phyloP scores from a whole-genome alignment of 306 rosid genomes.

The Cucurbita pepo region DNA sequence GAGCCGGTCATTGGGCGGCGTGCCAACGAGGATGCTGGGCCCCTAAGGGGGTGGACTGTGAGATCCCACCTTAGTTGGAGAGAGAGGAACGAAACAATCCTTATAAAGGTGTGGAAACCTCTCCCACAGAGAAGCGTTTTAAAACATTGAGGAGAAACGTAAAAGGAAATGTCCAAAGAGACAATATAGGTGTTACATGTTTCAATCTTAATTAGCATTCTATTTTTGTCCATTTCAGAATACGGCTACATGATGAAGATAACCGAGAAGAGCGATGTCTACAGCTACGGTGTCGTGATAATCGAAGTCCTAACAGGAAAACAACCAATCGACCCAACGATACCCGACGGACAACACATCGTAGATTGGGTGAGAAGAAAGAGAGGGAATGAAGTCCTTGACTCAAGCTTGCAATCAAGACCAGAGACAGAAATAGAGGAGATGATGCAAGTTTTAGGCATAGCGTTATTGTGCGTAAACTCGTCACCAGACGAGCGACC shows the following conservation, averaged over 20 bases:
- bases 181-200: too few relatives aligned
- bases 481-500: constrained; percentile 79
- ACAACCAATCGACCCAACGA: constrained; percentile 96
- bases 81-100: too few relatives aligned
- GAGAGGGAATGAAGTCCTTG: constrained; percentile 60
- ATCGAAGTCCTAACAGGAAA: constrained; percentile 84
- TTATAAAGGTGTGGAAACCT: too few relatives aligned
- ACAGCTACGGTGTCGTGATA: constrained; percentile 70
- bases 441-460: constrained; percentile 77
- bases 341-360: constrained; percentile 69
- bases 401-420: constrained; percentile 43
- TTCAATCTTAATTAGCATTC: neutral
- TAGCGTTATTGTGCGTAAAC: constrained; percentile 76
- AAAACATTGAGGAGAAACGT: too few relatives aligned
- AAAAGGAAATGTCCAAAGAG: too few relatives aligned
- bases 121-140: too few relatives aligned
- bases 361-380: constrained; percentile 89
- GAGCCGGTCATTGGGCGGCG: too few relatives aligned
- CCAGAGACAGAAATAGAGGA: constrained; percentile 75
- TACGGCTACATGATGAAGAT: constrained; percentile 92
- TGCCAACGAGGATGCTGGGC: too few relatives aligned
- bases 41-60: too few relatives aligned
- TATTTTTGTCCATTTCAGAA: constrained; percentile 29
- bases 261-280: constrained; percentile 58
- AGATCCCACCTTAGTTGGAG: too few relatives aligned